Evolutionary conservation across 2,329 filamentous ascomycete genomes (phyloP), one percentile per base, ranked within the genome.

Genomic region (Sporothrix dimorphospora): DNA sequence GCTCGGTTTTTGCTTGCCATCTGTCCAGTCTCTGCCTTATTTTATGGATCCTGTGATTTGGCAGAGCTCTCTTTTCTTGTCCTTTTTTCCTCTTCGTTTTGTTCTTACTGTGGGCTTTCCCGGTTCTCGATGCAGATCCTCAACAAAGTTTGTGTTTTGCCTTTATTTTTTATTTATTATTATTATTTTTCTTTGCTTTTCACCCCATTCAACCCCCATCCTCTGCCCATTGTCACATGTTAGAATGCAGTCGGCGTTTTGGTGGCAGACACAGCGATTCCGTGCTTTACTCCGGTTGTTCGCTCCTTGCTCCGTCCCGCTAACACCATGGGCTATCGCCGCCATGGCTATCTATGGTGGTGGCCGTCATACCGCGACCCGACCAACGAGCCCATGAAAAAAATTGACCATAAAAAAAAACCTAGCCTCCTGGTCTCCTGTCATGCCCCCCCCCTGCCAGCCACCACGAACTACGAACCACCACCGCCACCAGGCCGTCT

Each of bases 201-300:
- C 7, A n/a, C 21, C 61, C 16, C 19, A 34, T 30, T 66, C 40
- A 14, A 14, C 24, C 40, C 38, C 40, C 38, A 16, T 57, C 40
- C 34, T 65, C 59, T 45, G 63, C 42, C 45, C 24, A 66, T 19
- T 49, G 38, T 66, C 63, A 66, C 63, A 49, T 66, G 63, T 34
- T 34, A 49, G n/a, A 27, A 30, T 21, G 34, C 61, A 47, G n/a
- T 27, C 34, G 34, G 53, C 27, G n/a, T 12, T 34, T 27, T 34
- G 57, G 19, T 38, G 30, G 21, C 38, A 40, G 8, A 40, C n/a
- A 61, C 30, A 61, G 21, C 19, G 16, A 47, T 42, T 16, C 57
- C 57, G 34, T 42, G 57, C 34, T 63, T 42, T 42, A 9, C 57
- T 40, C 57, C 55, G 55, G 55, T n/a, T n/a, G n/a, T n/a, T n/a